Conservation (phyloP, 176 grass and related monocot species). For the Aegilops sharonensis region DNA sequence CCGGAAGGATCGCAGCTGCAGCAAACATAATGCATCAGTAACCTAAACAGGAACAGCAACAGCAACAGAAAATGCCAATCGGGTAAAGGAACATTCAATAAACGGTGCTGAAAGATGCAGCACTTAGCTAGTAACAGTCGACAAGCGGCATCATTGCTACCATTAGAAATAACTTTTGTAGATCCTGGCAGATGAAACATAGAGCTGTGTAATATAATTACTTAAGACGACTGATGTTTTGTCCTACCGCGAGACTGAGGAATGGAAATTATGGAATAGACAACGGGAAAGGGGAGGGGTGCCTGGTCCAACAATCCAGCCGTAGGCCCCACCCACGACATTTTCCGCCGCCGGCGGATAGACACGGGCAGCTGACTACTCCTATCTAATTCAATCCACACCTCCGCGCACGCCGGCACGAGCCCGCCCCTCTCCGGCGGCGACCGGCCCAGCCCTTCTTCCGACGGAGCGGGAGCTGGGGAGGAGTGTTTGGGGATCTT, state of each 20-base stretch:
- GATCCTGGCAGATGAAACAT: neutral
- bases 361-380: neutral
- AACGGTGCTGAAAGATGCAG: neutral
- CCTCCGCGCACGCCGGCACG: neutral
- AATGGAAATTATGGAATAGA: too few relatives aligned
- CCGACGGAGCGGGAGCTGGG: neutral
- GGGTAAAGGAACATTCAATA: neutral
- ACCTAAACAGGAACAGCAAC: neutral
- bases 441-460: neutral
- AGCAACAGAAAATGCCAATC: neutral
- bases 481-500: neutral
- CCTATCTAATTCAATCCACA: neutral
- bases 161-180: neutral
- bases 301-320: neutral
- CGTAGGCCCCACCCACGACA: neutral
- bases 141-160: conserved; percentile 8
- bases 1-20: conserved; percentile 86
- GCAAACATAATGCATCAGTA: conserved; percentile 14
- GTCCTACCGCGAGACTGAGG: neutral
- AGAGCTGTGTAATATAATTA: neutral
- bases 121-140: neutral
- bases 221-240: neutral
- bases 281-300: neutral
- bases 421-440: neutral
- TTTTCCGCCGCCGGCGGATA: neutral